Base-by-base conservation (phyloP, 306 rosid genomes). In the Vachellia pachyceras region DNA sequence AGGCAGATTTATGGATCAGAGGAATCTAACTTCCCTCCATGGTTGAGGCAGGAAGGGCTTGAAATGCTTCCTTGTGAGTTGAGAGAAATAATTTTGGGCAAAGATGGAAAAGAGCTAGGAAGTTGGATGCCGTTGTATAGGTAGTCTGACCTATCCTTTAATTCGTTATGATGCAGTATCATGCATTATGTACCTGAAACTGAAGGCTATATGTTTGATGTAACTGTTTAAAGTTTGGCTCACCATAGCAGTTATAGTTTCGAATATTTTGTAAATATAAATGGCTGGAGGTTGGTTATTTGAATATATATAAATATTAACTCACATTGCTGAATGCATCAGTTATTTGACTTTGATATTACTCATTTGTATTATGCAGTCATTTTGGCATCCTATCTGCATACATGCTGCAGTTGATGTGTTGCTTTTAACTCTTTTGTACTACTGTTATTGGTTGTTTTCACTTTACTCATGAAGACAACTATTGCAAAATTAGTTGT, bases 51-150 rank as follows among this genome's bases (percentile, higher is more conserved):
- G 82, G 92, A 93, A 78, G 89, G 89, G 58, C 89, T 91, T 77
- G 91, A 85, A 54, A 73, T 72, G 79, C 91, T 87, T 87, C 90
- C 93, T 6, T 80, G 84, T 75, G 79, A 60, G 47, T 75, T 95
- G 82, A 87, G 86, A 90, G 93, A 90, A 72, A 76, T 90, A 75
- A 83, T 88, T 72, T 76, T 52, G 67, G 97, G 97, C n/a, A 87
- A 87, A 81, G 97, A 92, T 77, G 91, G 92, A 66, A 87, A 73
- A 13, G 94, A 95, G 67, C 75, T 87, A 49, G 94, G 94, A 49
- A 82, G 88, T 73, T 95, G 97, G 97, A 83, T 82, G 89, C 91
- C 94, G 52, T 74, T 95, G 86, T 95, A 91, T 91, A 92, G 98
- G 98, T 69, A 69, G 37, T 41, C n/a, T 91, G 80, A 70, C 72